Conservation (phyloP, 1,139 yeast genomes). For the Candida sp. region DNA sequence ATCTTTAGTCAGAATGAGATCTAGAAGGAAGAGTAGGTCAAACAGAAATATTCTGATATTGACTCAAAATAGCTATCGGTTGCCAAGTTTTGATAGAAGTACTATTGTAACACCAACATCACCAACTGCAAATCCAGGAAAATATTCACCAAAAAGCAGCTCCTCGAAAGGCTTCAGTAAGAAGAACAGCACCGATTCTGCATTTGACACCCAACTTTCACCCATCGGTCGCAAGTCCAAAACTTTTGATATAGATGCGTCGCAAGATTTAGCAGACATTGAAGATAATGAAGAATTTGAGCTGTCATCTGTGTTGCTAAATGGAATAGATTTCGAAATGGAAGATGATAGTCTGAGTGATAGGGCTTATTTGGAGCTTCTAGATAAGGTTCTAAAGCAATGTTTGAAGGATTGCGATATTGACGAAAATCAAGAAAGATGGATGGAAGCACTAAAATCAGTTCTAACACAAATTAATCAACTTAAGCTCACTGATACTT, state of each 20-base stretch:
- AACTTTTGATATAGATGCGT: background rate
- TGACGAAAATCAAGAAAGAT: conserved; percentile 38
- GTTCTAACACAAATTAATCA: conserved; percentile 23
- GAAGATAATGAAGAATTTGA: conserved; percentile 3
- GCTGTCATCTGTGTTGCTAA: background rate
- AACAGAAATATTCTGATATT: conserved; percentile 28
- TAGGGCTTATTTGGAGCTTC: conserved; percentile 18
- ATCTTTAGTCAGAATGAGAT: conserved; percentile 59
- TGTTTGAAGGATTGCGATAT: conserved; percentile 58
- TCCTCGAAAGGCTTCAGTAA: background rate
- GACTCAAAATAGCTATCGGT: conserved; percentile 18
- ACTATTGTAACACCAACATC: conserved; percentile 18
- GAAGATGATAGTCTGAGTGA: conserved; percentile 7
- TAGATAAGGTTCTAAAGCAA: conserved; percentile 52
- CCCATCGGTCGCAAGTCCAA: background rate
- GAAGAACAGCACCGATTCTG: background rate
- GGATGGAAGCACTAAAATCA: conserved; percentile 26
- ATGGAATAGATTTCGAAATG: conserved; percentile 6
- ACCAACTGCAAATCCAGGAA: conserved; percentile 11
- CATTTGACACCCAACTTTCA: conserved; percentile 1
- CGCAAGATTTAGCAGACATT: conserved; percentile 1
- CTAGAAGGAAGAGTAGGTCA: conserved; percentile 54
- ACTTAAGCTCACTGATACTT: conserved; percentile 56
- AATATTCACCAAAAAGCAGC: background rate
- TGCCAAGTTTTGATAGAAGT: conserved; percentile 19